phyloP scores from a whole-genome alignment of 495 filamentous ascomycete species.

The Parmelia sp. region DNA sequence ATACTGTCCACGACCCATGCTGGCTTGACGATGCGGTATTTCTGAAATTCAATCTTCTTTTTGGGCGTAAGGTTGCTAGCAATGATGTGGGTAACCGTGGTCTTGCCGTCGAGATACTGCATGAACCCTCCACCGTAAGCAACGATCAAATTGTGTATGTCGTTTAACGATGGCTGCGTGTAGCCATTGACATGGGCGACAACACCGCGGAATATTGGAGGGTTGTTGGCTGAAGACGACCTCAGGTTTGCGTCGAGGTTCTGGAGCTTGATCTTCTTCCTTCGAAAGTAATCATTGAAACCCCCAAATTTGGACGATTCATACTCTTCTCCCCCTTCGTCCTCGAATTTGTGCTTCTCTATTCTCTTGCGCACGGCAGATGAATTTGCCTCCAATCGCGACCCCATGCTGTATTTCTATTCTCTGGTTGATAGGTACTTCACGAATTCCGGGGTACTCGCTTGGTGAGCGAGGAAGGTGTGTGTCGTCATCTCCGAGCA shows the following conservation, averaged over 20 bases:
- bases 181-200: constrained; percentile 91
- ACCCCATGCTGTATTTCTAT: constrained; percentile 60
- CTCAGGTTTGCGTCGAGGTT: constrained; percentile 83
- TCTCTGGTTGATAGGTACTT: neutral
- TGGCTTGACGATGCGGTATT: constrained; percentile 91
- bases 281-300: constrained; percentile 81
- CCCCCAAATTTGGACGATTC: constrained; percentile 79
- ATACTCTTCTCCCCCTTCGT: constrained; percentile 88
- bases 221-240: constrained; percentile 56
- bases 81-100: constrained; percentile 89
- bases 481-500: neutral
- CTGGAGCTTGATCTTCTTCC: constrained; percentile 93
- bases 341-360: constrained; percentile 55
- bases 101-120: constrained; percentile 93
- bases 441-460: neutral
- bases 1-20: constrained; percentile 92
- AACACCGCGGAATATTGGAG: constrained; percentile 80
- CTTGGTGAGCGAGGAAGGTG: constrained; percentile 8
- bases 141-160: constrained; percentile 79
- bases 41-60: constrained; percentile 77
- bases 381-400: constrained; percentile 68
- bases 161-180: constrained; percentile 82
- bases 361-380: constrained; percentile 76
- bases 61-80: constrained; percentile 84
- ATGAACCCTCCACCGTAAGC: constrained; percentile 87